Evolutionary conservation across 306 rosid species (phyloP).

Genomic region (Trifolium repens): DNA sequence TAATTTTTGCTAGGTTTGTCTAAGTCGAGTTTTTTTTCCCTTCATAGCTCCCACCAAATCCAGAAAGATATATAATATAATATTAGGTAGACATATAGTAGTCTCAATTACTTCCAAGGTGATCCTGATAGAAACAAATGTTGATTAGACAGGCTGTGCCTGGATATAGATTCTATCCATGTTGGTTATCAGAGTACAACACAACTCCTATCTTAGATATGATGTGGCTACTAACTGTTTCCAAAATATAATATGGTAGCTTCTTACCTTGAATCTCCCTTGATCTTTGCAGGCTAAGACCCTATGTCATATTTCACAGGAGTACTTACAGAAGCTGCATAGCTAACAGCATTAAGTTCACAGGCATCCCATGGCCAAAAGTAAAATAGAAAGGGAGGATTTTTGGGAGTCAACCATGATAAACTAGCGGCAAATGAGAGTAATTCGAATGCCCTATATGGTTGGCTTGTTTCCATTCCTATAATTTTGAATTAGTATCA

Average conservation of each 20-base stretch:
- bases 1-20: background rate
- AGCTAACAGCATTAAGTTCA: slow-evolving; percentile 21
- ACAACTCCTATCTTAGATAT: background rate
- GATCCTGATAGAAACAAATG: background rate
- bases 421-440: slow-evolving; percentile 31
- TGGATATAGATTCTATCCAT: slow-evolving; percentile 15
- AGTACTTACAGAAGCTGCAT: slow-evolving; percentile 37
- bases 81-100: background rate
- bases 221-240: background rate
- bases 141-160: background rate
- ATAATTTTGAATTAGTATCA: slow-evolving; percentile 26
- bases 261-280: slow-evolving; percentile 37
- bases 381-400: slow-evolving; percentile 22
- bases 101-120: slow-evolving; percentile 26
- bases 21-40: background rate
- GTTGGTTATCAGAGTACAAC: slow-evolving; percentile 7
- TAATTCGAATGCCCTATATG: slow-evolving; percentile 16
- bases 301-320: slow-evolving; percentile 37
- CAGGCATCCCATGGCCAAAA: background rate
- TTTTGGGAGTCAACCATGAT: slow-evolving; percentile 24
- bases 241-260: slow-evolving; percentile 6
- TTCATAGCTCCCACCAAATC: slow-evolving; percentile 22
- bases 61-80: background rate
- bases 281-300: slow-evolving; percentile 53
- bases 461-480: background rate